Percentiles rank a stretch among this genome's conserved stretches.
Evolutionary conservation across 2,329 filamentous ascomycete species (phyloP).

Genomic region (Pseudogymnoascus sp.): DNA sequence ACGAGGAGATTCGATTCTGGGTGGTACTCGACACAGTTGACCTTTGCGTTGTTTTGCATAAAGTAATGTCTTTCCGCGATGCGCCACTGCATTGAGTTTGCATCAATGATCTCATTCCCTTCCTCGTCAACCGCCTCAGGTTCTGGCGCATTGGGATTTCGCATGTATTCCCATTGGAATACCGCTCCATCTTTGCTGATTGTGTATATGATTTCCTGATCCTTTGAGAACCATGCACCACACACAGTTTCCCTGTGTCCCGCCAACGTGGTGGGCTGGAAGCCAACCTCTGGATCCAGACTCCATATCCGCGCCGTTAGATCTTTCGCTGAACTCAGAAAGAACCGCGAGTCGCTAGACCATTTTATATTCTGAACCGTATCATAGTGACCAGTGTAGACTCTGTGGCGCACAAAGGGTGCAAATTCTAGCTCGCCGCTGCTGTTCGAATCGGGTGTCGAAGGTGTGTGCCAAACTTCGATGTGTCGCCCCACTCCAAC

Average conservation of each 20-base stretch:
- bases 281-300: constrained; percentile 76
- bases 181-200: constrained; percentile 96
- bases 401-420: constrained; percentile 82
- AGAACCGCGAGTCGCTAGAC: constrained; percentile 94
- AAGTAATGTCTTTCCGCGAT: constrained; percentile 91
- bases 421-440: constrained; percentile 88
- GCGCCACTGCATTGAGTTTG: constrained; percentile 74
- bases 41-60: constrained; percentile 78
- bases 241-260: constrained; percentile 87
- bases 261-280: constrained; percentile 80
- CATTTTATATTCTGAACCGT: constrained; percentile 80
- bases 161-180: constrained; percentile 83
- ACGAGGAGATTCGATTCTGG: constrained; percentile 84
- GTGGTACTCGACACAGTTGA: constrained; percentile 89
- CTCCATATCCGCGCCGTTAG: constrained; percentile 94
- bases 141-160: constrained; percentile 48
- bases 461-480: constrained; percentile 94
- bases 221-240: constrained; percentile 92
- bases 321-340: constrained; percentile 86
- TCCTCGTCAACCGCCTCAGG: constrained; percentile 48
- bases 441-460: constrained; percentile 70
- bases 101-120: constrained; percentile 52
- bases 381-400: constrained; percentile 85
- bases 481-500: constrained; percentile 80
- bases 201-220: constrained; percentile 94